Percentiles rank a stretch among this genome's conserved stretches.
phyloP scores from a whole-genome alignment of 176 grass and related monocot genomes.

The Poa pratensis region DNA sequence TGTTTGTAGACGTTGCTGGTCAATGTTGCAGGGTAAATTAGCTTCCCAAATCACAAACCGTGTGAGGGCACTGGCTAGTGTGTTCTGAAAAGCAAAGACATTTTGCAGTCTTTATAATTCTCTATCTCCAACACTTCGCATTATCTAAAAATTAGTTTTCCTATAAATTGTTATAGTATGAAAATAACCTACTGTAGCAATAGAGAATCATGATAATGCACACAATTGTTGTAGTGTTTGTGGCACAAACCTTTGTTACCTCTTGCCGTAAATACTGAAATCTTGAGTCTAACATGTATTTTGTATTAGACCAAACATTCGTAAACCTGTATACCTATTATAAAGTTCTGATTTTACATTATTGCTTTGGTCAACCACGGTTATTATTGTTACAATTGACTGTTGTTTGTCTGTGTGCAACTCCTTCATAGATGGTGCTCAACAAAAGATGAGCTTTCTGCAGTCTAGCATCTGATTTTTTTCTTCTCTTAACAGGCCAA shows the following conservation, averaged over 20 bases:
- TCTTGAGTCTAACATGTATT: too few relatives aligned
- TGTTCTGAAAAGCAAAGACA: too few relatives aligned
- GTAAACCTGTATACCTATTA: slow-evolving; percentile 55
- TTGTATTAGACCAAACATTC: too few relatives aligned
- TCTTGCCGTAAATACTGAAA: too few relatives aligned
- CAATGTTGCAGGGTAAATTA: background rate
- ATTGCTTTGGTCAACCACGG: background rate
- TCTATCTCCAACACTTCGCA: background rate
- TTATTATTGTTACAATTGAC: background rate
- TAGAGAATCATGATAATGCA: too few relatives aligned
- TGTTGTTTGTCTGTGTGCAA: background rate
- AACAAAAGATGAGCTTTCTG: slow-evolving; percentile 67
- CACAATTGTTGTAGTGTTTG: too few relatives aligned
- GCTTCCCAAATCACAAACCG: too few relatives aligned
- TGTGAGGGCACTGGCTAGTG: too few relatives aligned
- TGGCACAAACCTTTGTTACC: too few relatives aligned
- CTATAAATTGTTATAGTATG: too few relatives aligned
- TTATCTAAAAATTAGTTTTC: too few relatives aligned
- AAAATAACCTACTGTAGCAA: too few relatives aligned
- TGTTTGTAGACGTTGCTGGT: background rate
- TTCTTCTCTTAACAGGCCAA: background rate
- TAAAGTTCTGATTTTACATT: background rate
- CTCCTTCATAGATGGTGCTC: background rate
- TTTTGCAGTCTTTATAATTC: background rate
- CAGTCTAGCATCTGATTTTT: background rate